Evolutionary conservation across 306 rosid genomes (phyloP).

Genomic region (Dryas alaskensis): DNA sequence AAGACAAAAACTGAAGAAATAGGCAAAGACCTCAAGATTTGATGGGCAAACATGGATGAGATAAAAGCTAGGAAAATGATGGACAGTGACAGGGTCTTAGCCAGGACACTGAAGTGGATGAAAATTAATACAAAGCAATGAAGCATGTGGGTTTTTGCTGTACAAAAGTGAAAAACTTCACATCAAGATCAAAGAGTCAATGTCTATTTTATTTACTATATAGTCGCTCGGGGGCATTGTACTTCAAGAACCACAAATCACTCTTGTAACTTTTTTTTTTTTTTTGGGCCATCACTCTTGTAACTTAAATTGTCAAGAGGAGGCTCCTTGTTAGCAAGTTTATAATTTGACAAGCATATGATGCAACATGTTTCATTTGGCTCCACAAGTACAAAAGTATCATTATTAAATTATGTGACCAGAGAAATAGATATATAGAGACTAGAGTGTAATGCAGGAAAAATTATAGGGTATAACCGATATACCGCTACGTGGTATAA

Average conservation of each 20-base stretch:
- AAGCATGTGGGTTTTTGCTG: conserved; percentile 10
- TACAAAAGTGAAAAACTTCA: conserved; percentile 50
- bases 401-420: too few relatives aligned
- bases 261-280: neutral
- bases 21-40: conserved; percentile 29
- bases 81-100: conserved; percentile 45
- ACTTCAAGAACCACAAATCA: neutral
- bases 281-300: neutral
- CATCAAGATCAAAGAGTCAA: conserved; percentile 44
- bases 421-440: too few relatives aligned
- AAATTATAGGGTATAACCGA: too few relatives aligned
- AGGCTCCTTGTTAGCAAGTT: neutral
- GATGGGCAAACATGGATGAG: conserved; percentile 27
- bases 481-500: too few relatives aligned
- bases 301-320: neutral
- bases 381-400: too few relatives aligned
- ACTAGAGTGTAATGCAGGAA: too few relatives aligned
- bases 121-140: conserved; percentile 8
- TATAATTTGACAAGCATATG: neutral
- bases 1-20: conserved; percentile 15
- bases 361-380: neutral
- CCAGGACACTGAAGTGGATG: conserved; percentile 26
- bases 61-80: conserved; percentile 43
- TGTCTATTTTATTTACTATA: conserved; percentile 10
- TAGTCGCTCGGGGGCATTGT: conserved; percentile 10